phyloP scores from a whole-genome alignment of 108 stramenopile species.

The Fistulifera pelliculosa region DNA sequence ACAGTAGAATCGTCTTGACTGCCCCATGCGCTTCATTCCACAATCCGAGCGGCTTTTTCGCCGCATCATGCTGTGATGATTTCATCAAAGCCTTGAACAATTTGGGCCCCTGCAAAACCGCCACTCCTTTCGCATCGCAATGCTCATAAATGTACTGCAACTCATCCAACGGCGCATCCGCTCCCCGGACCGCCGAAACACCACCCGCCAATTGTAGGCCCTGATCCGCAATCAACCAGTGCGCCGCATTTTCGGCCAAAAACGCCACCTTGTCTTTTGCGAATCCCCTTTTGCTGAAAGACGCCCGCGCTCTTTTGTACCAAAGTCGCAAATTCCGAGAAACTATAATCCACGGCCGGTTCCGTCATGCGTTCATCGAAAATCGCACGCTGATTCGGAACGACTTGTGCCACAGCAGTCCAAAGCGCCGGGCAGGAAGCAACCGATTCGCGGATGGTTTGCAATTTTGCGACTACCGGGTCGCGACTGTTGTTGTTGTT shows the following conservation, averaged over 20 bases:
- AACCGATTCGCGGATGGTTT: conserved; percentile 49
- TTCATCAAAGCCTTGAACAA: conserved; percentile 52
- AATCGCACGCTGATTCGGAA: conserved; percentile 54
- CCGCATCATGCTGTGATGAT: conserved; percentile 50
- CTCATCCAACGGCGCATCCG: conserved; percentile 79
- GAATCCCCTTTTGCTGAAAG: conserved; percentile 54
- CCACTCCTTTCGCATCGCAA: conserved; percentile 70
- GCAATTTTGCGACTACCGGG: conserved; percentile 69
- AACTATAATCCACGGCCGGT: conserved; percentile 47
- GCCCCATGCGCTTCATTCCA: conserved; percentile 55
- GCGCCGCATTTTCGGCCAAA: conserved; percentile 80
- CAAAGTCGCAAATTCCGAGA: conserved; percentile 48
- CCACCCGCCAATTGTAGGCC: conserved; percentile 73
- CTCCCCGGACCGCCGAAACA: conserved; percentile 78
- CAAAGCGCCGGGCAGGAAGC: conserved; percentile 59
- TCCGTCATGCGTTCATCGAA: conserved; percentile 66
- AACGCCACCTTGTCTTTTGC: conserved; percentile 60
- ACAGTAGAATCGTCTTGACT: conserved; percentile 58
- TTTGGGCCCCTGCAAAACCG: conserved; percentile 68
- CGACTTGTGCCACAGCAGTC: conserved; percentile 44
- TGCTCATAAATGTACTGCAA: conserved; percentile 88
- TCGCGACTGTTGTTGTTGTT: conserved; percentile 46
- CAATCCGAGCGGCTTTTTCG: conserved; percentile 50
- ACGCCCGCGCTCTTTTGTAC: conserved; percentile 48
- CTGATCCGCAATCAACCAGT: conserved; percentile 81